Conservation (phyloP, 148 eudicot species). For the Rheum nobile region DNA sequence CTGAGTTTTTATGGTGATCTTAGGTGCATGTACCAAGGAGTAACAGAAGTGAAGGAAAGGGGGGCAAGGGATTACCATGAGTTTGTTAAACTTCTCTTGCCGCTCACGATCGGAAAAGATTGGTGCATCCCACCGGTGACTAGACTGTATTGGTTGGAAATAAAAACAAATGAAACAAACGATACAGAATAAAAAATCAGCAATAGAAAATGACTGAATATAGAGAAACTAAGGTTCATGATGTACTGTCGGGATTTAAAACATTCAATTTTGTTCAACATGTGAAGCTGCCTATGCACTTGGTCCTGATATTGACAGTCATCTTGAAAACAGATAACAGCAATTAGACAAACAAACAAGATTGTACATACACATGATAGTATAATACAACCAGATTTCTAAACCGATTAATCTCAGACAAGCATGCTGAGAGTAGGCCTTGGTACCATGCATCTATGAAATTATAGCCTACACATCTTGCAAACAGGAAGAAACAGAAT, state of each 20-base stretch:
- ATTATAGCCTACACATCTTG: background rate
- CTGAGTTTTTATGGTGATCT: background rate
- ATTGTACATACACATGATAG: no score
- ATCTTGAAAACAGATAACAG: constrained; percentile 15
- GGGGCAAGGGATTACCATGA: constrained; percentile 71
- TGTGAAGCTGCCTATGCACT: background rate
- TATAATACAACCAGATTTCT: background rate
- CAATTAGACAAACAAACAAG: background rate
- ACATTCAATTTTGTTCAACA: background rate
- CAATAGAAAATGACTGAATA: background rate
- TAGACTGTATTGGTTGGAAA: constrained; percentile 35
- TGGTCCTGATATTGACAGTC: background rate
- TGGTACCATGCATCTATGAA: background rate
- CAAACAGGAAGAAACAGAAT: background rate
- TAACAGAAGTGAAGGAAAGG: background rate
- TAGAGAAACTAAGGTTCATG: background rate
- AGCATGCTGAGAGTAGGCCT: background rate
- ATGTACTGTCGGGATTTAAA: background rate
- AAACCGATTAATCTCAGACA: background rate
- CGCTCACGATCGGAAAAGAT: constrained; percentile 78
- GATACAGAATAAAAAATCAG: background rate
- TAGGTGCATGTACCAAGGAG: background rate
- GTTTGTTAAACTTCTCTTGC: constrained; percentile 94
- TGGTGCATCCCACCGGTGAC: constrained; percentile 69
- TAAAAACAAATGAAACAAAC: constrained; percentile 6